Conservation (phyloP, 2,329 filamentous ascomycete species). For the Venturia aucupariae region DNA sequence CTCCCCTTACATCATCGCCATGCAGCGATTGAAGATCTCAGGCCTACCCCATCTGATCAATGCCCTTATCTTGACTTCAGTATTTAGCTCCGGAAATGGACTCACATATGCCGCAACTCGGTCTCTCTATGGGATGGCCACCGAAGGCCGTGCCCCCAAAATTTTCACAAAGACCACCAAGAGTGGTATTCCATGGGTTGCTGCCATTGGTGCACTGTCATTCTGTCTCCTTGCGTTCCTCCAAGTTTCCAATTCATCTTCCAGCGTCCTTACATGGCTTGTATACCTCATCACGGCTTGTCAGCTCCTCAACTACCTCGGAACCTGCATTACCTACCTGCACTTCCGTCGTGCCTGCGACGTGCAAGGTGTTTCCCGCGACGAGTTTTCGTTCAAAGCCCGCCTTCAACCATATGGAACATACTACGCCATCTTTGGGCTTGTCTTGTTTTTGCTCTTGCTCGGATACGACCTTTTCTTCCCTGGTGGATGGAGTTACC, state of each 20-base stretch:
- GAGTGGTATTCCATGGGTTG: conserved; percentile 51
- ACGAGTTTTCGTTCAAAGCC: conserved; percentile 45
- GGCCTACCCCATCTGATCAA: conserved; percentile 51
- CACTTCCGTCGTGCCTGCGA: conserved; percentile 47
- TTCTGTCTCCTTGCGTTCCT: conserved; percentile 30
- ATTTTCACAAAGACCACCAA: conserved; percentile 46
- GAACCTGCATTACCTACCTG: conserved; percentile 51
- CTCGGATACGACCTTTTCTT: conserved; percentile 48
- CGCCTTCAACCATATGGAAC: conserved; percentile 40
- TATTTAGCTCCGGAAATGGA: conserved; percentile 40
- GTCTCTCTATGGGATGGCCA: conserved; percentile 28
- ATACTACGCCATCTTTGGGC: conserved; percentile 38
- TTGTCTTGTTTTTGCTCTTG: conserved; percentile 32
- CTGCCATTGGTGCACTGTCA: conserved; percentile 40
- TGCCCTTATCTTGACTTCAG: conserved; percentile 44
- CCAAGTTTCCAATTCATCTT: conserved; percentile 23
- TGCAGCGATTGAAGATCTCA: conserved; percentile 44
- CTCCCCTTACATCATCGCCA: conserved; percentile 56
- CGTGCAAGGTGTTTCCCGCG: conserved; percentile 44
- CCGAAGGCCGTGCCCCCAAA: conserved; percentile 37
- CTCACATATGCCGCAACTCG: conserved; percentile 13
- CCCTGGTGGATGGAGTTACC: conserved; percentile 32
- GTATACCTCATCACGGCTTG: conserved; percentile 49
- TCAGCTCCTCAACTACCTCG: conserved; percentile 54
- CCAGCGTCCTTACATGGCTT: conserved; percentile 34